Evolutionary conservation across 495 filamentous ascomycete genomes (phyloP).

Genomic region (Mycothermus thermophilus): DNA sequence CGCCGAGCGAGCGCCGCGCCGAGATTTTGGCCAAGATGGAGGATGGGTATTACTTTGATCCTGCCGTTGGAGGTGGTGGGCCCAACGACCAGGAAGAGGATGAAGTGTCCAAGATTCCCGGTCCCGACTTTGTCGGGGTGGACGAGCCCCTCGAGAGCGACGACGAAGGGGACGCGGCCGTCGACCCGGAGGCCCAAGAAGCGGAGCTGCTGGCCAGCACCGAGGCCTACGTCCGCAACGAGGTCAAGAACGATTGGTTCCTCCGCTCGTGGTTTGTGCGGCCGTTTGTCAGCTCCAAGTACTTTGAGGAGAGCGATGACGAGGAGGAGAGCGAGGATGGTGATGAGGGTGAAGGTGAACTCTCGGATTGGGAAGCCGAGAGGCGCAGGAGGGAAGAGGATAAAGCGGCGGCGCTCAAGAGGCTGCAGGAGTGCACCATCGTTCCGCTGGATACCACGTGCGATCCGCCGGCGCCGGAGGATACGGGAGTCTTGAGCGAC

Average conservation of each 20-base stretch:
- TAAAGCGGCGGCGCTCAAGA: constrained; percentile 6
- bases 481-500: constrained; percentile 63
- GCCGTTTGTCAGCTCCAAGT: constrained; percentile 63
- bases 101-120: constrained; percentile 27
- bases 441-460: constrained; percentile 8
- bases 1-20: too few species aligned
- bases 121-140: constrained; percentile 48
- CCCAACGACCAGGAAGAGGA: neutral
- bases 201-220: constrained; percentile 22
- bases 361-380: constrained; percentile 27
- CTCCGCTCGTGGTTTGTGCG: constrained; percentile 65
- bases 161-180: constrained; percentile 17
- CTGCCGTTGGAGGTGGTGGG: constrained; percentile 5
- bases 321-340: constrained; percentile 33
- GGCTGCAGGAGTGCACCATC: constrained; percentile 9
- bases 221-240: constrained; percentile 40
- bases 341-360: constrained; percentile 28
- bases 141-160: constrained; percentile 34
- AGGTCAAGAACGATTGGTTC: constrained; percentile 47
- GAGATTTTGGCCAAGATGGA: too few species aligned
- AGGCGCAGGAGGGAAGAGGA: constrained; percentile 18
- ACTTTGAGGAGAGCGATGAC: constrained; percentile 46
- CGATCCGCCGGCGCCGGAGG: constrained; percentile 31
- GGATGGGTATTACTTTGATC: constrained; percentile 23
- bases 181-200: too few species aligned